Base-by-base conservation (phyloP, 2,329 filamentous ascomycete genomes). In the Nigrograna mackinnonii region DNA sequence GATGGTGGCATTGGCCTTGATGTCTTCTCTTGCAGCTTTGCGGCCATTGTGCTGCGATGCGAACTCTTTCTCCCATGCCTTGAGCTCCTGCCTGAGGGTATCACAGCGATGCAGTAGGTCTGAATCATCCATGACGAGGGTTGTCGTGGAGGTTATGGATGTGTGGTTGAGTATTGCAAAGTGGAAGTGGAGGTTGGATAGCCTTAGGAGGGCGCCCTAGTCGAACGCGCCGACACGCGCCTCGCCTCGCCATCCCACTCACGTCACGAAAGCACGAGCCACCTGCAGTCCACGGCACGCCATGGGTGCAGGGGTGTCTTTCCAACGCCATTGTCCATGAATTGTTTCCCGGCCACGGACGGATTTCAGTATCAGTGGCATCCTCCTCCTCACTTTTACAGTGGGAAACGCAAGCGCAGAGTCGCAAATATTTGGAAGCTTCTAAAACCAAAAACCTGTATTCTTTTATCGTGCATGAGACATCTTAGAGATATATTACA, bases 21-120 rank as follows among this genome's bases (percentile, higher is more conserved):
- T 91, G 58, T 90, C 87, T n/a, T 83, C 79, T 43, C 86, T 79
- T 37, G 78, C 74, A 4, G 88, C 85, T 71, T 90, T 91, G 50
- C 76, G 79, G 37, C 87, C 87, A 22, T 71, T 73, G 58, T 91
- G 79, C 13, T 73, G 65, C 18, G 72, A 71, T 5, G 80, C 78
- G 74, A 88, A 92, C 5, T 79, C 72, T 50, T 75, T 82, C 63
- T 94, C 89, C 84, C 87, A 94, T 51, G 68, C 67, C 68, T 92
- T 92, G 35, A 92, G 71, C 49, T 88, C 83, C 26, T 74, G 70
- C n/a, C 86, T 80, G n/a, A 91, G 71, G 94, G 74, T 85, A 92
- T 79, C 96, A 90, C 71, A 99, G 94, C 58, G 94, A 83, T 67
- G 47, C 35, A 66, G 57, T 12, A 59, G 32, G 5, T 61, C 57